phyloP scores from a whole-genome alignment of 2,329 filamentous ascomycete species.

The Exophiala sp. region DNA sequence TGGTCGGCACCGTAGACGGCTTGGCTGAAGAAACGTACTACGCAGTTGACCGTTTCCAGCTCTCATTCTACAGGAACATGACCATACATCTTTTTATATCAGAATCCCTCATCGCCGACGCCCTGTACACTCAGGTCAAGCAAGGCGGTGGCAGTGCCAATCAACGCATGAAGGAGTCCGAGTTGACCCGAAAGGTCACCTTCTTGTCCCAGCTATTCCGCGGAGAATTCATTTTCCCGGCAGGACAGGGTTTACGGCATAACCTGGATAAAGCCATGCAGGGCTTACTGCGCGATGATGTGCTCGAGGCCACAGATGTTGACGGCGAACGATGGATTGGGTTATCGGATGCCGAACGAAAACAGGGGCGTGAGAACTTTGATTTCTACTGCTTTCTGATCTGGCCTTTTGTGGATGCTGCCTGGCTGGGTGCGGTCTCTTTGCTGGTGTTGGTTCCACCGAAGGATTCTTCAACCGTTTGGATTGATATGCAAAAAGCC shows the following conservation, averaged over 20 bases:
- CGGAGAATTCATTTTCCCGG: constrained; percentile 93
- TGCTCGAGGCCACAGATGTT: constrained; percentile 61
- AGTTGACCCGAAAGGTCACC: constrained; percentile 69
- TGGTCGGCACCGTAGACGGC: constrained; percentile 73
- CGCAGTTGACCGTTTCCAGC: constrained; percentile 90
- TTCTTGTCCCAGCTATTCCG: constrained; percentile 90
- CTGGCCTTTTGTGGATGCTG: constrained; percentile 95
- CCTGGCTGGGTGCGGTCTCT: constrained; percentile 84
- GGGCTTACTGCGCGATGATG: constrained; percentile 69
- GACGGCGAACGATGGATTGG: constrained; percentile 61
- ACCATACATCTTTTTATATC: constrained; percentile 97
- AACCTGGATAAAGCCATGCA: constrained; percentile 77
- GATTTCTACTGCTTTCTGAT: constrained; percentile 99
- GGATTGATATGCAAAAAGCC: constrained; percentile 71
- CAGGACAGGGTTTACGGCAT: constrained; percentile 64
- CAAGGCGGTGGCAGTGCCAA: constrained; percentile 75
- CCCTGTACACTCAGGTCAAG: constrained; percentile 87
- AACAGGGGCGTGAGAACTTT: constrained; percentile 81
- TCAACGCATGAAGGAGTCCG: constrained; percentile 69
- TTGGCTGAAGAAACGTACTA: constrained; percentile 89
- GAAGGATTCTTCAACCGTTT: constrained; percentile 46
- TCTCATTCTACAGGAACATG: constrained; percentile 99
- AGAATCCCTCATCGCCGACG: constrained; percentile 81
- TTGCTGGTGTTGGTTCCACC: constrained; percentile 82
- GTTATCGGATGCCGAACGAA: constrained; percentile 68